Evolutionary conservation across 169 alveolate genomes (phyloP), one percentile per base, ranked within the genome.

Genomic region (Plasmodium knowlesi): DNA sequence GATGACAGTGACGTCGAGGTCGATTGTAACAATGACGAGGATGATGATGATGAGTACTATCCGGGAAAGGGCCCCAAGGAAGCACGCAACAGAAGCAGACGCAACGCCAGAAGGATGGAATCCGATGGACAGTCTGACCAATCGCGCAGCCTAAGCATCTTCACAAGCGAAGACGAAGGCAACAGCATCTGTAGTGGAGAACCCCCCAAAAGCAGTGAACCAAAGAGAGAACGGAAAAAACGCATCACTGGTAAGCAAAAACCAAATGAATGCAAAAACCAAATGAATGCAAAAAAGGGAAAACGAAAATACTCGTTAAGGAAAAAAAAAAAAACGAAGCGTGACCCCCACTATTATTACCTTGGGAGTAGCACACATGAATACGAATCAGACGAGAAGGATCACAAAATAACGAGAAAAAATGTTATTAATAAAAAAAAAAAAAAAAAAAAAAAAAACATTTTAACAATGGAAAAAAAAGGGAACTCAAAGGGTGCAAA

Each of bases 301-400:
- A 78, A 74, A 76, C 28, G 28, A 76, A 76, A 53, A 86, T 86
- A 76, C 67, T 73, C 93, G 19, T 30, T 86, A 78, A 86, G 93
- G 43, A 76, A 10, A 53, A 76, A 76, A 16, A 76, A 34, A 76
- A 76, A 54, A 14, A 53, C 39, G 2, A 85, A 3, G 80, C 25
- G 39, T 30, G 25, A 74, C 39, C 61, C 41, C 39, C 67, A 86
- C 71, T 57, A 86, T 19, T 50, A 76, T 54, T 70, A 34, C 32
- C 19, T 5, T 86, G 22, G 28, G 9, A 74, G 61, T 30, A 53
- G 28, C 22, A 82, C 90, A 25, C 53, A 32, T 19, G 90, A 82
- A 28, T 41, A 25, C 5, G 61, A n/a, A 14, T 41, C 39, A 3
- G 67, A 72, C 16, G 14, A 28, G 34, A 19, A 39, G 16, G n/a